Evolutionary conservation across 208 protist genomes (phyloP).

Genomic region (Leishmania tarentolae): DNA sequence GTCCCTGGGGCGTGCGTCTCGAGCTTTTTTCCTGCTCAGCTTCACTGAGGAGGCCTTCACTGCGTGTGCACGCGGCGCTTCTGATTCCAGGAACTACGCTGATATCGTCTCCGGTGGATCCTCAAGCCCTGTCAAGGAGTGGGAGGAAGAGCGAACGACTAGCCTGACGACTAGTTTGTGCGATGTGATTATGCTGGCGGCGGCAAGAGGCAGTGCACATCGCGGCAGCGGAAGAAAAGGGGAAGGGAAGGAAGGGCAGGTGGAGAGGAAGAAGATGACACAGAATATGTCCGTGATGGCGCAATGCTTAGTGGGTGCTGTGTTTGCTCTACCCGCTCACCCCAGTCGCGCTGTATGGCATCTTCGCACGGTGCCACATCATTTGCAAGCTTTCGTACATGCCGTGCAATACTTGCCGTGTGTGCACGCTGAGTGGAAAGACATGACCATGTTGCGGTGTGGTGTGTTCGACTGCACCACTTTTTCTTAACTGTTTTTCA

Average conservation of each 20-base stretch:
- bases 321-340: neutral
- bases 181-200: neutral
- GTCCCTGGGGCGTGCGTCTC: neutral
- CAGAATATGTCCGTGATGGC: neutral
- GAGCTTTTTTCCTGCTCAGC: neutral
- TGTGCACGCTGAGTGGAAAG: neutral
- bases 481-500: neutral
- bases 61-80: neutral
- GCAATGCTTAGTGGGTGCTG: neutral
- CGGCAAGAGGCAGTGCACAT: neutral
- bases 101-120: neutral
- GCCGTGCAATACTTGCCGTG: neutral
- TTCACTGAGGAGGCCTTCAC: neutral
- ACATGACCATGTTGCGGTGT: neutral
- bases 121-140: slow-evolving; percentile 4
- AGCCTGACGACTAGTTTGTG: neutral
- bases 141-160: neutral
- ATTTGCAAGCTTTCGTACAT: neutral
- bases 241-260: neutral
- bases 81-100: neutral
- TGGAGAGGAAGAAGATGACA: neutral
- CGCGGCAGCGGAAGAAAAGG: neutral
- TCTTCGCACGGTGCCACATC: neutral
- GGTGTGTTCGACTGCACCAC: neutral
- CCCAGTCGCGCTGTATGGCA: neutral